Evolutionary conservation across 495 filamentous ascomycete species (phyloP), one percentile per base, ranked within the genome.

Genomic region (Hypomontagnella submonticulosa): DNA sequence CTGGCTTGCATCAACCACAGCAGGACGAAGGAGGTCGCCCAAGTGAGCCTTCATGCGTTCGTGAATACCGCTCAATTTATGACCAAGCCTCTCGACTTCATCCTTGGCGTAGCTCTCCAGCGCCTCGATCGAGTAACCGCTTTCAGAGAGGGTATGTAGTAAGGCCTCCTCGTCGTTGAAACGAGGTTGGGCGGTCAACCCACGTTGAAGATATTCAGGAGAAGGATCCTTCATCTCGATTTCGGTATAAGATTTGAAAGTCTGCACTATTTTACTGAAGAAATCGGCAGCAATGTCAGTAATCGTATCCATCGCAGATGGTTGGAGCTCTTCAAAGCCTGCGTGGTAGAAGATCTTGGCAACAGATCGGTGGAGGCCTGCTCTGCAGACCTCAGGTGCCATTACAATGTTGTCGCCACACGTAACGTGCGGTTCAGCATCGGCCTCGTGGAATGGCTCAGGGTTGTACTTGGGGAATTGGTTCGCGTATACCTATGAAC

Each of bases 381-480:
- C 86, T 63, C 90, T 87, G 74, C 90, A 92, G 38, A 90, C 87
- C 74, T 87, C 86, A 8, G 90, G 85, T 13, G 91, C 85, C 81
- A 97, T 91, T 41, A 97, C 85, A 23, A 95, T 89, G 1, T 96
- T 92, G 54, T 92, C 87, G 49, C 96, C 92, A 34, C 92, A 92
- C 52, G 92, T 84, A 27, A 97, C 93, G 66, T 93, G 89, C 27
- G 93, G 84, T 48, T 92, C 87, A 34, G 91, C 84, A 70, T 99
- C 95, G 38, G 83, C 83, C 73, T 99, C 95, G 3, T 87, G 78
- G 61, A 99, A 97, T 5, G 93, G 91, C 73, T 94, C 90, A 2
- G 93, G 92, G 41, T 97, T 88, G 72, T 97, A 97, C 77, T 98
- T 98, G 65, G 93, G 92, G 66, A 99, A 98, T 73, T 99, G 95